Evolutionary conservation across 1,284 basidiomycete genomes (phyloP), one percentile per base, ranked within the genome.

Genomic region (Exobasidium rhododendri): DNA sequence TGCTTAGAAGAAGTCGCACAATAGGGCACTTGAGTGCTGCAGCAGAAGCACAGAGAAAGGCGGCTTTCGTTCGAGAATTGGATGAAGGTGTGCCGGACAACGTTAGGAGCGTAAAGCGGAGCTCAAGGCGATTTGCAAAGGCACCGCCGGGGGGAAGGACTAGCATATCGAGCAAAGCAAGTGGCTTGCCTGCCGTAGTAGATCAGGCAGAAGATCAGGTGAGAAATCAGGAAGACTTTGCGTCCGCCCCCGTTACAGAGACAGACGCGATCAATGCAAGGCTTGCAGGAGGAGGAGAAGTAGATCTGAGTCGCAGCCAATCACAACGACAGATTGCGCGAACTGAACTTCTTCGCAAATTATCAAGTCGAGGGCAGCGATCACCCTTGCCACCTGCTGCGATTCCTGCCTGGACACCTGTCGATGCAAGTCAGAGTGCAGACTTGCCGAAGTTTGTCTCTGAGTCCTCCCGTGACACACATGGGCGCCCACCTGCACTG

Each of bases 321-420:
- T 72, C 69, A 14, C 68, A 69, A 20, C 58, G 73, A 0, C 65
- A 74, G 55, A 65, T 75, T 30, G 71, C 71, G 1, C 59, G 73
- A 13, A 67, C 71, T 11, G 65, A 73, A 35, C 68, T 75, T 65
- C 66, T 75, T 58, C 67, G 73, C 44, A 75, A 75, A 52, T 64
- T 75, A 43, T 70, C 67, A 51, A 65, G 66, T 0, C 65, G 72
- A 24, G 61, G 68, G 35, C 60, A 20, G 46, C 4, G 26, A 55
- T 46, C 43, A 28, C 29, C 43, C 13, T n/a, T 22, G 24, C 55
- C 59, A 46, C 32, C 35, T 13, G 35, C 7, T 10, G 35, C 35
- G 7, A 40, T 40, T 17, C 7, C 7, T 7, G 35, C 7, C 10
- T 10, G 35, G 10, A 40, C 35, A 40, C 14, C 43, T 24, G 45